Base-by-base conservation (phyloP, 2,329 filamentous ascomycete genomes). In the Hypoxylon sp. region DNA sequence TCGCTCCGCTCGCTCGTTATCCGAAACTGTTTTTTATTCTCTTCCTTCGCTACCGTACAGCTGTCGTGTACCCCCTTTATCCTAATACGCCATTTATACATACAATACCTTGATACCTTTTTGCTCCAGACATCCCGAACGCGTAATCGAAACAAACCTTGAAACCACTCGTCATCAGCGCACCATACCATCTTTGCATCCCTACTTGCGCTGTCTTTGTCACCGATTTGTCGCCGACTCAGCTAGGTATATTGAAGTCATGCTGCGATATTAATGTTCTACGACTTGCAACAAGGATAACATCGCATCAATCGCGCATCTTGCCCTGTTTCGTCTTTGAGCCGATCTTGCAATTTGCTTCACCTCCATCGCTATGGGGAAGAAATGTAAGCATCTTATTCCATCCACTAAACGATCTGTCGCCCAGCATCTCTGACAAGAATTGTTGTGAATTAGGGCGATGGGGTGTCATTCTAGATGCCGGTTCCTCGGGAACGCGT, bases 401-500 rank as follows among this genome's bases (percentile, higher is more conserved):
- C 48, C 26, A 26, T 3, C 17, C 11, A 17, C 22, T 11, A 19
- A 11, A 33, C 31, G 3, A 29, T 17, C 17, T 9, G 14, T 5
- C 31, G 19, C 31, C 44, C 53, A 51, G 61, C 63, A 19, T 59
- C 54, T 51, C 58, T 70, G 22, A 70, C 55, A 22, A 42, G 19
- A 46, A 39, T 46, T 44, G 33, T 42, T 42, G 17, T 44, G 11
- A 59, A 44, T 50, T 62, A 89, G 87, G 85, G 77, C 87, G 88
- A 83, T 98, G 97, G 86, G 96, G 94, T 79, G 93, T 98, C 76
- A 94, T 99, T 78, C 88, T 99, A 77, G 96, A 99, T 87, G 96
- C 96, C 79, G 96, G 96, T 74, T 98, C 96, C 81, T 98, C 96
- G 80, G 95, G 96, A 79, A 98, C 95, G 76, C 92, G 96, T 79